Conservation (phyloP, 768 basidiomycete species). For the Kwoniella sp. region DNA sequence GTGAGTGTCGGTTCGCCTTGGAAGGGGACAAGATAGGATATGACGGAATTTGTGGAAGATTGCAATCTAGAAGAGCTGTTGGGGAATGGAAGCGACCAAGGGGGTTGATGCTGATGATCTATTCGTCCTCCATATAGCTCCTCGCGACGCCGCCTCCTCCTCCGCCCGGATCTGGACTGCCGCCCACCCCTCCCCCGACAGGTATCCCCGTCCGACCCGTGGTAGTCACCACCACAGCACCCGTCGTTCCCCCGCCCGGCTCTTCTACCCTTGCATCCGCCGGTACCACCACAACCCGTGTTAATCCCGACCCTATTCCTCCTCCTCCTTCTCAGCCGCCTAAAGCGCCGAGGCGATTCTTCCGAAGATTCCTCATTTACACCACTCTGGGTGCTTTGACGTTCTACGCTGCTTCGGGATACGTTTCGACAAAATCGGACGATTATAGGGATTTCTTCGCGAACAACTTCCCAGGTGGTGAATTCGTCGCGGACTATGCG, state of each 20-base stretch:
- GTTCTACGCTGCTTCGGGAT: conserved; percentile 81
- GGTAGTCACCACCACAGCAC: conserved; percentile 37
- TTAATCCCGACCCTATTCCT: background rate
- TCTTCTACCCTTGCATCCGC: conserved; percentile 30
- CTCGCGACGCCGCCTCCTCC: conserved; percentile 36
- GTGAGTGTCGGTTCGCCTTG: conserved; percentile 20
- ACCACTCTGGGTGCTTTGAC: conserved; percentile 69
- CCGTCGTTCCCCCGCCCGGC: conserved; percentile 39
- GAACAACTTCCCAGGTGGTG: conserved; percentile 74
- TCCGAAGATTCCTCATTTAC: conserved; percentile 68
- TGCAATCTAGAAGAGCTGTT: too few species aligned
- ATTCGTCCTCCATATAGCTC: conserved; percentile 10
- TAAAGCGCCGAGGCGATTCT: conserved; percentile 46
- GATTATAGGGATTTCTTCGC: conserved; percentile 84
- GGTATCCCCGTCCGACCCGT: conserved; percentile 34
- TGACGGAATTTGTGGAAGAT: background rate
- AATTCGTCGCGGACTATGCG: conserved; percentile 75
- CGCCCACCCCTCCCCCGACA: conserved; percentile 30
- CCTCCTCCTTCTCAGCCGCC: conserved; percentile 40
- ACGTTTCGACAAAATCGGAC: conserved; percentile 74
- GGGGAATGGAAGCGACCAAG: too few species aligned
- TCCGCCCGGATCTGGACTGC: conserved; percentile 21
- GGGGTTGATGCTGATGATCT: too few species aligned
- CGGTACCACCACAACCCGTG: background rate
- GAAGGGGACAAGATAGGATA: background rate